These are phyloP conservation scores for Helianthus annuus DNA, from an alignment of 129 eudicot species.

Conservation along the genomic window HanXRQr2.0-SUNRISE NC_035447.2:3125521-3126020, in stretches of 20 bases:
- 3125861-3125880: constrained; percentile 64
- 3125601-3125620: too few species aligned
- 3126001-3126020: constrained; percentile 41
- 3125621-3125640: neutral
- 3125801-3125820: constrained; percentile 84
- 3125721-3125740: neutral
- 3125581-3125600: too few species aligned
- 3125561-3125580: too few species aligned
- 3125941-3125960: constrained; percentile 53
- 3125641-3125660: neutral
- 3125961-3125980: constrained; percentile 68
- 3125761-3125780: constrained; percentile 80
- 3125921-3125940: constrained; percentile 52
- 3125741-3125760: constrained; percentile 35
- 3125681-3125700: too few species aligned
- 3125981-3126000: constrained; percentile 75
- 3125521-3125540: too few species aligned
- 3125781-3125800: constrained; percentile 88
- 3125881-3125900: constrained; percentile 64
- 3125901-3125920: constrained; percentile 72
- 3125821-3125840: constrained; percentile 68
- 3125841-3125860: constrained; percentile 89
- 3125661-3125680: too few species aligned
- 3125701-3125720: too few species aligned
- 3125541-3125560: too few species aligned